Evolutionary conservation across 768 basidiomycete species (phyloP).

Genomic region (Boletus speciosus): DNA sequence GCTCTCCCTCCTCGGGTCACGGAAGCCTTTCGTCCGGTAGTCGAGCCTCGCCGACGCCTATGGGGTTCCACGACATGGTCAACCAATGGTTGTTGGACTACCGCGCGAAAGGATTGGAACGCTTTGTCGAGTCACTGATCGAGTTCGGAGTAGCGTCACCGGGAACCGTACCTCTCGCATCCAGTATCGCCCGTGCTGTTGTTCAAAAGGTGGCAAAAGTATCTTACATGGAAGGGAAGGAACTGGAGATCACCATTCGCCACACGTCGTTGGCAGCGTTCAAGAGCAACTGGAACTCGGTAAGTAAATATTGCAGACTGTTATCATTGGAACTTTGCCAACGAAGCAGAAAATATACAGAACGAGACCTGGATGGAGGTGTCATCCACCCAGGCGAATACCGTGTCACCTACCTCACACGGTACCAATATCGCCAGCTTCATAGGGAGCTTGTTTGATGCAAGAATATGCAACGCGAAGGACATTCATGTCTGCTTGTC

Average conservation of each 20-base stretch:
- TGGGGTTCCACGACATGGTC: slow-evolving; percentile 15
- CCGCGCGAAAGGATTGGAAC: slow-evolving; percentile 9
- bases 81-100: slow-evolving; percentile 24
- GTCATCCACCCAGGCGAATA: neutral
- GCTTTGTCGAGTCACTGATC: slow-evolving; percentile 16
- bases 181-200: slow-evolving; percentile 15
- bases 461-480: slow-evolving; percentile 18
- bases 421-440: slow-evolving; percentile 32
- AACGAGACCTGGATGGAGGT: slow-evolving; percentile 7
- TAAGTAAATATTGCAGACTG: slow-evolving; percentile 4
- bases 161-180: slow-evolving; percentile 12
- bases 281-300: slow-evolving; percentile 13
- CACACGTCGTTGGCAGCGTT: slow-evolving; percentile 12
- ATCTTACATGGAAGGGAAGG: slow-evolving; percentile 12
- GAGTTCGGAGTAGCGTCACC: slow-evolving; percentile 12
- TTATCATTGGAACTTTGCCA: neutral
- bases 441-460: slow-evolving; percentile 31
- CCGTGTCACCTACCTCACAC: slow-evolving; percentile 9
- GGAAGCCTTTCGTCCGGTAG: slow-evolving; percentile 11
- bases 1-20: slow-evolving; percentile 6
- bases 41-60: neutral
- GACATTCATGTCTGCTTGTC: slow-evolving; percentile 33
- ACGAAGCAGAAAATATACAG: slow-evolving; percentile 7
- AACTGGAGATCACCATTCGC: slow-evolving; percentile 13
- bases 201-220: neutral